Evolutionary conservation across 2,329 filamentous ascomycete genomes (phyloP).

Genomic region (Neurospora crassa): DNA sequence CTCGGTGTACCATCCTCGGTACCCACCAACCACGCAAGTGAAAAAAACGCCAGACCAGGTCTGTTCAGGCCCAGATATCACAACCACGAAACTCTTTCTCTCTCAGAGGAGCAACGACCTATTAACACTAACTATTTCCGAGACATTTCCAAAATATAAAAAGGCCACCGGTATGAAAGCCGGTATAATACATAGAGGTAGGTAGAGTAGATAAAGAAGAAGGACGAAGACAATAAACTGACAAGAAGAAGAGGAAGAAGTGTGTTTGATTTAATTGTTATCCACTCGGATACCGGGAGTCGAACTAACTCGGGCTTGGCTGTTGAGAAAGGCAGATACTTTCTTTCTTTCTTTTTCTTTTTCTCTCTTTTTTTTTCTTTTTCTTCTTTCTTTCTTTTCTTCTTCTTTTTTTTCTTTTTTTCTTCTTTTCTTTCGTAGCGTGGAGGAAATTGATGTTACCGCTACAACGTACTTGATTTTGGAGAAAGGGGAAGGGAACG

Average conservation of each 20-base stretch:
- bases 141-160: background rate
- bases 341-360: no score
- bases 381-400: no score
- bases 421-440: no score
- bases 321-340: background rate
- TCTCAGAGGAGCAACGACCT: no score
- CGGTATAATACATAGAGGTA: no score
- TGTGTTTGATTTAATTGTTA: background rate
- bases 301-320: background rate
- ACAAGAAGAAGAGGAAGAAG: no score
- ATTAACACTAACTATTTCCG: background rate
- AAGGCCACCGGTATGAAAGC: background rate
- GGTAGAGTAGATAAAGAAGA: no score
- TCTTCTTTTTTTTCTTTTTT: no score
- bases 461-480: background rate
- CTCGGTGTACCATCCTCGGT: background rate
- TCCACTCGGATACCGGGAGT: background rate
- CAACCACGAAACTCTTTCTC: background rate
- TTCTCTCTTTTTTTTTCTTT: no score
- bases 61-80: background rate
- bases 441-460: background rate
- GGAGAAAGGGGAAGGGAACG: background rate
- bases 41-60: background rate
- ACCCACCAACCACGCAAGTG: background rate
- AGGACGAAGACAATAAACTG: no score